Evolutionary conservation across 805 yeast genomes (phyloP).

Genomic region (Candida ulmi): DNA sequence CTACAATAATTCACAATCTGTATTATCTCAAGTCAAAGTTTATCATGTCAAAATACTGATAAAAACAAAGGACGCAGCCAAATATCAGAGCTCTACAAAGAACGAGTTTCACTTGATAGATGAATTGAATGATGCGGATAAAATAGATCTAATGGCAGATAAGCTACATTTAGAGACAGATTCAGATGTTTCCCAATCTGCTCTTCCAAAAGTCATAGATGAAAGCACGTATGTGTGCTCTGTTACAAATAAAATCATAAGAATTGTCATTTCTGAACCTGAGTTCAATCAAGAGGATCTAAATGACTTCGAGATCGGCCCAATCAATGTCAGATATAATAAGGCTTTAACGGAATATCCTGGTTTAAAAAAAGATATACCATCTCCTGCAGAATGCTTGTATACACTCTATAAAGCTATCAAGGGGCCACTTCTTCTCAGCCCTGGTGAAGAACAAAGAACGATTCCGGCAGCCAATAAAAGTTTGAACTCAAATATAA

Average conservation of each 20-base stretch:
- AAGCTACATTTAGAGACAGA: constrained; percentile 1
- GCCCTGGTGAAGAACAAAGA: constrained; percentile 39
- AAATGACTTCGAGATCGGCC: constrained; percentile 38
- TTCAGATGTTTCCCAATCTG: constrained; percentile 8
- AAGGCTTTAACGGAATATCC: constrained; percentile 26
- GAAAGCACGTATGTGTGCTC: constrained; percentile 42
- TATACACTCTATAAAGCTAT: constrained; percentile 57
- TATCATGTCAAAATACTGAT: constrained; percentile 31
- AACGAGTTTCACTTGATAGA: constrained; percentile 27
- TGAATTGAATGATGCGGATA: constrained; percentile 22
- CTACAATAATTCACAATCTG: constrained; percentile 22
- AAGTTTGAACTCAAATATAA: constrained; percentile 50
- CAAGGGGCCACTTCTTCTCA: constrained; percentile 55
- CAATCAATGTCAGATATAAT: constrained; percentile 47
- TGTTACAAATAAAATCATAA: constrained; percentile 39
- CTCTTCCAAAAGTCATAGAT: constrained; percentile 35
- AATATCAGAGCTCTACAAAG: constrained; percentile 18
- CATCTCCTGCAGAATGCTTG: constrained; percentile 54
- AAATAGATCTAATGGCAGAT: constrained; percentile 24
- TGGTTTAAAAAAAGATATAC: constrained; percentile 28
- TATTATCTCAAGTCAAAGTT: constrained; percentile 17
- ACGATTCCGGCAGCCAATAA: constrained; percentile 50
- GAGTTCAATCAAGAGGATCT: constrained; percentile 46
- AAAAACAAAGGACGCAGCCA: constrained; percentile 21
- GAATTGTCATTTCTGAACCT: constrained; percentile 47